phyloP scores from a whole-genome alignment of 2,329 filamentous ascomycete species.

The Knoxdaviesia proteae region DNA sequence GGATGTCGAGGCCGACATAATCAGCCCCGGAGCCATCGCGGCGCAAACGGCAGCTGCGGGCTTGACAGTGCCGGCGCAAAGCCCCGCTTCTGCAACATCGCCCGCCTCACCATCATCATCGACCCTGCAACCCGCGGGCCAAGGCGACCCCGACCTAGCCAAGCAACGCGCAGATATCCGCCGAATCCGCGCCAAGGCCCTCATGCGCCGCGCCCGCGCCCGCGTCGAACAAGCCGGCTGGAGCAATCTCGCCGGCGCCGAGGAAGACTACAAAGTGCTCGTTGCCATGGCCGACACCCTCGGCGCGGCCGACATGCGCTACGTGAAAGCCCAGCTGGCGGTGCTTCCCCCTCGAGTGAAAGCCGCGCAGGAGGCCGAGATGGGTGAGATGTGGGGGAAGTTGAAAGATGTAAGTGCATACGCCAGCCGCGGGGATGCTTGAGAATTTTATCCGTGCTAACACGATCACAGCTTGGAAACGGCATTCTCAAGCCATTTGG shows the following conservation, averaged over 20 bases:
- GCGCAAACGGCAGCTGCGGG: slow-evolving; percentile 15
- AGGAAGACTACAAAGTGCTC: slow-evolving; percentile 59
- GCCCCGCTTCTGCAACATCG: neutral
- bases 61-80: slow-evolving; percentile 7
- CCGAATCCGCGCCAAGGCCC: slow-evolving; percentile 62
- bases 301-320: slow-evolving; percentile 40
- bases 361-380: slow-evolving; percentile 65
- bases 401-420: slow-evolving; percentile 46
- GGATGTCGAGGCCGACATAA: slow-evolving; percentile 27
- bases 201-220: slow-evolving; percentile 60
- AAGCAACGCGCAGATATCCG: slow-evolving; percentile 36
- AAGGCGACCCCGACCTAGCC: slow-evolving; percentile 4
- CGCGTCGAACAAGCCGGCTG: slow-evolving; percentile 53
- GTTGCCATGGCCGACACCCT: slow-evolving; percentile 34
- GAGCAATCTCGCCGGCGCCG: slow-evolving; percentile 57
- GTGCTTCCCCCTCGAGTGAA: slow-evolving; percentile 49
- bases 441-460: neutral
- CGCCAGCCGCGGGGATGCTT: neutral
- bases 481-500: slow-evolving; percentile 85
- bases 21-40: slow-evolving; percentile 34
- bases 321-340: slow-evolving; percentile 44
- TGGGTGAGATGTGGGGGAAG: slow-evolving; percentile 95
- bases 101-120: no score
- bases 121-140: neutral
- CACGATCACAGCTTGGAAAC: slow-evolving; percentile 50